A percentile compares a stretch with the other conserved stretches of the same genome.
Conservation (phyloP, 2,329 filamentous ascomycete species). For the Microcyclosporella mali region DNA sequence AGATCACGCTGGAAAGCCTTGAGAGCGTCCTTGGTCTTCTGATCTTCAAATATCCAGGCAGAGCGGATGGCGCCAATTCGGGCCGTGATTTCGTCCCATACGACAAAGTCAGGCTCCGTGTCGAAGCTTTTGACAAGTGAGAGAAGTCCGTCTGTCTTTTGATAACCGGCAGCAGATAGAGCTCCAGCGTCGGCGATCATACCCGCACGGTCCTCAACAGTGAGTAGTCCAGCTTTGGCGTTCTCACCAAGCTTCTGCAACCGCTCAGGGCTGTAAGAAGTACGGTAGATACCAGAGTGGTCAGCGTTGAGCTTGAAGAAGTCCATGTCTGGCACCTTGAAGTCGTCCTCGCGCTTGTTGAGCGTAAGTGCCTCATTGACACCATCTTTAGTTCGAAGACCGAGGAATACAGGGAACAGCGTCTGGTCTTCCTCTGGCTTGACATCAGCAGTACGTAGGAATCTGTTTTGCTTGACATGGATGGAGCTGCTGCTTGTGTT, state of each 20-base stretch:
- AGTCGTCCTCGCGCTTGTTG: constrained; percentile 64
- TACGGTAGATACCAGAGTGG: constrained; percentile 87
- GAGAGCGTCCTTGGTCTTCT: constrained; percentile 64
- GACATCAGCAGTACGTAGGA: constrained; percentile 85
- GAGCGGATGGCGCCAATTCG: constrained; percentile 71
- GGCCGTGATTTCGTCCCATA: constrained; percentile 87
- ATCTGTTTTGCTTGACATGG: constrained; percentile 88
- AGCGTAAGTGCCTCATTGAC: constrained; percentile 71
- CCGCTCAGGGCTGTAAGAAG: constrained; percentile 75
- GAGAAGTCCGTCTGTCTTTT: constrained; percentile 84
- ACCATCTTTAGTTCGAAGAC: constrained; percentile 75
- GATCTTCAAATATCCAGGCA: constrained; percentile 84
- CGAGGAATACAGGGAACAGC: constrained; percentile 83
- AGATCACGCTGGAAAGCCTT: constrained; percentile 78
- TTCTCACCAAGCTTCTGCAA: constrained; percentile 82
- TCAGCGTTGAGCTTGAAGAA: constrained; percentile 98
- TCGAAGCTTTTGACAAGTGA: constrained; percentile 80
- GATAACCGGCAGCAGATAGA: constrained; percentile 81
- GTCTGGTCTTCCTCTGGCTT: constrained; percentile 87
- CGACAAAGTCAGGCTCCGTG: constrained; percentile 77
- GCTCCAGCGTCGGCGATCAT: constrained; percentile 87
- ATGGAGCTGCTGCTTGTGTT: constrained; percentile 65
- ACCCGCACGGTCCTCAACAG: constrained; percentile 84
- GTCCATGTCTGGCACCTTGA: constrained; percentile 70
- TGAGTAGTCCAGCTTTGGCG: constrained; percentile 71